Conservation (phyloP, 2,329 filamentous ascomycete species). For the Akanthomyces muscarius region DNA sequence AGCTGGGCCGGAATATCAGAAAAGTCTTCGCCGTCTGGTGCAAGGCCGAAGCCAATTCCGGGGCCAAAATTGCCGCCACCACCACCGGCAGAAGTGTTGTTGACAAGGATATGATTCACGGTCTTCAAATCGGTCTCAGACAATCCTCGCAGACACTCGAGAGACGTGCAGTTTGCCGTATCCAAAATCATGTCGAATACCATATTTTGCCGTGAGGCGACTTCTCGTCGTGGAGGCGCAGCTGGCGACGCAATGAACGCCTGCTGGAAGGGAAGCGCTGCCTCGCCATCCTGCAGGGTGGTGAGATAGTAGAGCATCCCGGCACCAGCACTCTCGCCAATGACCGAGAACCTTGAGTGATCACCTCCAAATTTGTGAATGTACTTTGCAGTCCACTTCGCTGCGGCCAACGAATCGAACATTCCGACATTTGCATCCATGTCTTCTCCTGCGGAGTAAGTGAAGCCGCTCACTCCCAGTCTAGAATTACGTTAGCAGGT, state of each 20-base stretch:
- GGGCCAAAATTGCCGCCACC: slow-evolving; percentile 24
- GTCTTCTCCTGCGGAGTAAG: slow-evolving; percentile 18
- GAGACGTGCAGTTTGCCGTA: slow-evolving; percentile 15
- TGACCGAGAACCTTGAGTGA: slow-evolving; percentile 43
- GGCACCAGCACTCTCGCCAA: slow-evolving; percentile 49
- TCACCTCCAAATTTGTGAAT: slow-evolving; percentile 55
- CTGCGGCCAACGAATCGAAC: slow-evolving; percentile 21
- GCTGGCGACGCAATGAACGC: slow-evolving; percentile 18
- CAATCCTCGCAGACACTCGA: slow-evolving; percentile 17
- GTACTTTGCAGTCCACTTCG: slow-evolving; percentile 27
- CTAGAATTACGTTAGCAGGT: slow-evolving; percentile 7
- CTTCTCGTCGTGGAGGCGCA: slow-evolving; percentile 18
- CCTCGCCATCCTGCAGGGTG: slow-evolving; percentile 37
- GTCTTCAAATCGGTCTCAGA: slow-evolving; percentile 15
- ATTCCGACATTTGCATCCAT: slow-evolving; percentile 22
- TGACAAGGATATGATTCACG: slow-evolving; percentile 21
- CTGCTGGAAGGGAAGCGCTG: slow-evolving; percentile 35
- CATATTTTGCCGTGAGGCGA: slow-evolving; percentile 13
- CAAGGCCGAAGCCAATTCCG: slow-evolving; percentile 20
- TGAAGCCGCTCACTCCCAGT: slow-evolving; percentile 21
- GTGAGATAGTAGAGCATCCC: slow-evolving; percentile 54
- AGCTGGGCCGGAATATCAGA: slow-evolving; percentile 20
- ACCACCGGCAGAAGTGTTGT: slow-evolving; percentile 15
- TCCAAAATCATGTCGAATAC: slow-evolving; percentile 18
- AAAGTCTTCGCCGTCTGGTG: slow-evolving; percentile 19